Evolutionary conservation across 352 stramenopile species (phyloP), one percentile per base, ranked within the genome.

Genomic region (Phytophthora aleatoria): DNA sequence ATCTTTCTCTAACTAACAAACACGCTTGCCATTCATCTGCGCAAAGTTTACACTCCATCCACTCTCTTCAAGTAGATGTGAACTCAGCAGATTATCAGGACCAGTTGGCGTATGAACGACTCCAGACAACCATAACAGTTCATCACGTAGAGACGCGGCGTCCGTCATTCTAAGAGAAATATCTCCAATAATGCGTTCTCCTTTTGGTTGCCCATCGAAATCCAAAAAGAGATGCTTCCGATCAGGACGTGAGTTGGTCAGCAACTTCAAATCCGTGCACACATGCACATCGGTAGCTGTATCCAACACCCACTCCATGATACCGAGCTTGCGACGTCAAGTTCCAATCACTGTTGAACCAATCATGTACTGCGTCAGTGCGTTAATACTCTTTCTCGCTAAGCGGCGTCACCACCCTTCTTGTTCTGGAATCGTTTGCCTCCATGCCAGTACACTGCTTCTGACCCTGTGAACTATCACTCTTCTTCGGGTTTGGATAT

Each of bases 11-110:
- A 38, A 38, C 5, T 3, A 38, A 12, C 33, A 38, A 6, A 38
- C 6, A 9, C 12, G 9, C 12, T 38, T 9, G 9, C 33, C 33
- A 38, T 42, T 8, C 2, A 16, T n/a, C 1, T 42, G 27, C 3
- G 7, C 13, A 9, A 64, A 57, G 2, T 5, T 33, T 16, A 64
- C 7, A 0, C 36, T 15, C 35, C 56, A 57, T 13, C 45, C 47
- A 64, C 16, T 33, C 4, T 33, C 43, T 33, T 43, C 38, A 2
- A 43, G 13, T 3, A 24, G 13, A 11, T 47, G 41, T 12, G 41
- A 47, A 20, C 41, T 47, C 3, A 47, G n/a, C 15, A 47, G 2
- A 27, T 47, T 47, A 20, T 47, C 41, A 8, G 41, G 16, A 11
- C 41, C 41, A 9, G 41, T 20, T 4, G 41, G 41, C 1, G 41